Evolutionary conservation across 306 rosid genomes (phyloP), one percentile per base, ranked within the genome.

Genomic region (Potentilla sterilis): DNA sequence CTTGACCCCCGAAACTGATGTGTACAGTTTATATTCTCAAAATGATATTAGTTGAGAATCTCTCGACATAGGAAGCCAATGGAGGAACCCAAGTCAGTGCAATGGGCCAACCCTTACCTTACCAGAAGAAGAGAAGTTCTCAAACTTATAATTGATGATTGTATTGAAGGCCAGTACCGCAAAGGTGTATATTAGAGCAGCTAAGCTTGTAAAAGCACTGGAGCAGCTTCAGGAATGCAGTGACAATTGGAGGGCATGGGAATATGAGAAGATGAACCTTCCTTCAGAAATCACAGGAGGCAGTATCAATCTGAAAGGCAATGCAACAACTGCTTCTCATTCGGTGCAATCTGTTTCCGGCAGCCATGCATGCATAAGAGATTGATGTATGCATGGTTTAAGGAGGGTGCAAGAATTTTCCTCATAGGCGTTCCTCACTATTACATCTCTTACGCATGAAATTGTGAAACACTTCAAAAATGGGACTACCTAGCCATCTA

Each of bases 1-100:
- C 82, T 85, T 94, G 74, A 91, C 97, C 1, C 80, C 86, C 49
- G 91, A 69, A 88, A 91, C 96, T 10, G 98, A 94, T n/a, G 90
- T 91, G 28, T 94, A 94, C 82, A 90, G 96, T 70, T 94, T 90
- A n/a, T n/a, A n/a, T n/a, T n/a, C 96, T 94, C 0, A 97, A 94
- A 86, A 82, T 94, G 16, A 67, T 91, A 86, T 96, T 0, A 97
- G 93, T 1, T 88, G 80, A 82, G 87, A 97, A 13, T 90, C 88
- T 6, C 44, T 94, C 13, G 98, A 94, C 89, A 70, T 64, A 94
- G 88, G 85, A 81, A 94, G 66, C 95, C 98, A 58, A 6, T 83
- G 0, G 83, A 91, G 51, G 96, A 94, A 65, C 97, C 87, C 32
- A 94, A 78, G 70, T 81, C 91, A 35, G 87, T 94, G 6, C 92